phyloP scores from a whole-genome alignment of 371 early-diverging fungal species.

The Saksenaea vasiformis region DNA sequence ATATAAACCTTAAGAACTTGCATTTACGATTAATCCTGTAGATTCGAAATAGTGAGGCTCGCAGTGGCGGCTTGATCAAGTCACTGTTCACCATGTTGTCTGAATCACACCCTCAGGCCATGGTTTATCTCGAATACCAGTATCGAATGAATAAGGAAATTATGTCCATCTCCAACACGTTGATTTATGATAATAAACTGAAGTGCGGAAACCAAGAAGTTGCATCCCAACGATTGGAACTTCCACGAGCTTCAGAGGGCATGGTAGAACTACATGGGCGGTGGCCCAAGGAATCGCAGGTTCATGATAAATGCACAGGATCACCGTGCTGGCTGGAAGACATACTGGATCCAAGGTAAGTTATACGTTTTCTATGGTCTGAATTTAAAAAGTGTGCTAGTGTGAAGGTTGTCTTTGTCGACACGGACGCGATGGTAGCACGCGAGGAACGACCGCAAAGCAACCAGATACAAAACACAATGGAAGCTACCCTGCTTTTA shows the following conservation, averaged over 20 bases:
- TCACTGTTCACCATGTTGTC: conserved; percentile 84
- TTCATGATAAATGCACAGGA: conserved; percentile 1
- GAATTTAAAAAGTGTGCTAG: conserved; percentile 20
- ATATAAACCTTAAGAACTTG: neutral
- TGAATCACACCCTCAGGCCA: conserved; percentile 80
- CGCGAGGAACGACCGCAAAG: conserved; percentile 55
- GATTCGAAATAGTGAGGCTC: conserved; percentile 59
- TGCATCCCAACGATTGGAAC: conserved; percentile 51
- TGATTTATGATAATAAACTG: conserved; percentile 84
- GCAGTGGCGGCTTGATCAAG: conserved; percentile 45
- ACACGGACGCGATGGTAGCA: conserved; percentile 76
- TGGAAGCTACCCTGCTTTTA: conserved; percentile 68
- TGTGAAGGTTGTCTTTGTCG: conserved; percentile 74
- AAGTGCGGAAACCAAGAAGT: conserved; percentile 75
- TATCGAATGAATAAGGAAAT: conserved; percentile 97
- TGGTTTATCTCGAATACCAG: conserved; percentile 83
- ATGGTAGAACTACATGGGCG: conserved; percentile 23
- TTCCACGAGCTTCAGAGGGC: conserved; percentile 45
- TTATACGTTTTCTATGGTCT: neutral
- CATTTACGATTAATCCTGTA: conserved; percentile 11
- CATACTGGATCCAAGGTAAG: conserved; percentile 64
- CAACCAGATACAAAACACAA: conserved; percentile 64
- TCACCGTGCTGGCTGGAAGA: conserved; percentile 65
- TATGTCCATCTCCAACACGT: conserved; percentile 84
- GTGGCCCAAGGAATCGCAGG: neutral